Percentiles rank a stretch among this genome's conserved stretches.
Conservation (phyloP, 768 basidiomycete genomes). For the button mushroom (Agaricus bisporus) region DNA sequence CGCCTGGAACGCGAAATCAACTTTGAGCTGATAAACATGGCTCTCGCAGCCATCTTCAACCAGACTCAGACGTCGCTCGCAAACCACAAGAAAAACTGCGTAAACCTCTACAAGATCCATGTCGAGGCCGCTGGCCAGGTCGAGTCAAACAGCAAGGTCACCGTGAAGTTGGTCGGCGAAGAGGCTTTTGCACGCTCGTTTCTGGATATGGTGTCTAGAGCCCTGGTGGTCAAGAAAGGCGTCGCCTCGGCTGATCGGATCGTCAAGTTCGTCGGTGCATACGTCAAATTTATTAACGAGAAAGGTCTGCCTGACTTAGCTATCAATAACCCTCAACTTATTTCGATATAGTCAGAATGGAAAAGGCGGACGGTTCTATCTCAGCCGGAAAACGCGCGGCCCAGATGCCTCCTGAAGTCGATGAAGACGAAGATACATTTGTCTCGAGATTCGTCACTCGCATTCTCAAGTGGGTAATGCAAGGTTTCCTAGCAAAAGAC, state of each 20-base stretch:
- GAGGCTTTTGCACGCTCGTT: constrained; percentile 72
- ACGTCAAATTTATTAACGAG: constrained; percentile 75
- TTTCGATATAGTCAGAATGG: constrained; percentile 20
- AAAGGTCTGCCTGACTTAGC: constrained; percentile 51
- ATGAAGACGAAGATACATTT: constrained; percentile 57
- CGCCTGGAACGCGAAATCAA: constrained; percentile 4
- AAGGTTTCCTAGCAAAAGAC: constrained; percentile 87
- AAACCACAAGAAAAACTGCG: constrained; percentile 91
- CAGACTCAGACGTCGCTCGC: constrained; percentile 76
- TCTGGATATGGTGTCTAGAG: constrained; percentile 64
- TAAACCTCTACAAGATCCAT: constrained; percentile 83
- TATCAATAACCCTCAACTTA: not conserved
- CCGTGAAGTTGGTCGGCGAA: constrained; percentile 65
- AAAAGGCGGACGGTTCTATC: constrained; percentile 22
- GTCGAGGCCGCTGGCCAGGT: constrained; percentile 51
- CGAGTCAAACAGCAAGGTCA: constrained; percentile 38
- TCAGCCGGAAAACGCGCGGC: constrained; percentile 11
- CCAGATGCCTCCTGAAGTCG: constrained; percentile 36
- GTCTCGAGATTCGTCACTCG: constrained; percentile 63
- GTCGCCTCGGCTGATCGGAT: constrained; percentile 71
- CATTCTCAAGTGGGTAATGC: constrained; percentile 66
- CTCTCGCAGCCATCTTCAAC: constrained; percentile 50
- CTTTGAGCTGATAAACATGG: not conserved
- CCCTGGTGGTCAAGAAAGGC: constrained; percentile 84
- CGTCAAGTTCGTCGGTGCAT: constrained; percentile 82